Evolutionary conservation across 1,284 basidiomycete genomes (phyloP), one percentile per base, ranked within the genome.

Genomic region (Tetrapyrgos nigripes): DNA sequence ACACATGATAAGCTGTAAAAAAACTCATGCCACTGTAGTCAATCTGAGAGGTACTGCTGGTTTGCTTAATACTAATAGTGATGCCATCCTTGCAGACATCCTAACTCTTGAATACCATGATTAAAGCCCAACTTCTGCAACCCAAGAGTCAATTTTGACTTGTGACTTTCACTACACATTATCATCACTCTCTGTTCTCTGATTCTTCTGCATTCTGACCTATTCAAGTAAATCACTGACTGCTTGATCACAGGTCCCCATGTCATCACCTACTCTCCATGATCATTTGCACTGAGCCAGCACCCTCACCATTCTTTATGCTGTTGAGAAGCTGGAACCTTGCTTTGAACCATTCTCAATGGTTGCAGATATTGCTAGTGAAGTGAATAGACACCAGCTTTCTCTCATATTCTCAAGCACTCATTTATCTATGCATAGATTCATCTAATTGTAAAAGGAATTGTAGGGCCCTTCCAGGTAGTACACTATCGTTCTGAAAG

Each of bases 41-140:
- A 51, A 78, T 76, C 55, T 55, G 70, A 35, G 74, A 76, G 13
- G 68, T 72, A 26, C 74, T 73, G 35, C 71, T 71, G 26, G 54
- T 71, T 56, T 77, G 75, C 59, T 77, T 77, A 70, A 79, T 73
- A 3, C 72, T 75, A 33, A 77, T 74, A 33, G 77, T n/a, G n/a
- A n/a, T n/a, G n/a, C n/a, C 76, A 61, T 79, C 77, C 62, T 79
- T 77, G 60, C 76, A 79, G 23, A 79, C 77, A 59, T 79, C 76
- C 70, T 76, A 48, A 6, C n/a, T n/a, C n/a, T n/a, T n/a, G n/a
- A n/a, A n/a, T n/a, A n/a, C n/a, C n/a, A n/a, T n/a, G 17, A n/a
- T n/a, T 17, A n/a, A n/a, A n/a, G n/a, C n/a, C n/a, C n/a, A n/a
- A n/a, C 37, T 9, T 17, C 17, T n/a, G 13, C 37, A 8, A n/a